These are phyloP conservation scores for Trametes cingulata DNA, from an alignment of 768 basidiomycete species.

Conservation along the genomic window DNA sequence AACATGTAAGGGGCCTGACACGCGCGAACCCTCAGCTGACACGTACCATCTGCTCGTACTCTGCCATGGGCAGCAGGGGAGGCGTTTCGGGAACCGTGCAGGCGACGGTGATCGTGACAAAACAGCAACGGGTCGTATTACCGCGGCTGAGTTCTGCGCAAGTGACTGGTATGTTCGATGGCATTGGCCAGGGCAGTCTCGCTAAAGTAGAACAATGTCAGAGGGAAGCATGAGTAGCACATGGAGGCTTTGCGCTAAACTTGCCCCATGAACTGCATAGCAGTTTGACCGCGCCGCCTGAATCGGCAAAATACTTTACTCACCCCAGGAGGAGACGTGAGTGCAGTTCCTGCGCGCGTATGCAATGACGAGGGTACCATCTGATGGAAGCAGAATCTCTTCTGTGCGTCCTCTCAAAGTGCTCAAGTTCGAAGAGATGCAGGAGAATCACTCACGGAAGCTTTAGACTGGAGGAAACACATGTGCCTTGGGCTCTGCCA, in stretches of 20 bases:
- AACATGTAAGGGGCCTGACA: no score
- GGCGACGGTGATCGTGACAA: background rate
- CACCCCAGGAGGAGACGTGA: background rate
- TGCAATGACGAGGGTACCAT: background rate
- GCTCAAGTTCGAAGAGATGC: no score
- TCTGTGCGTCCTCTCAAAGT: no score
- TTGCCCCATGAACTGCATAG: conserved; percentile 1
- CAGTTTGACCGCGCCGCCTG: conserved; percentile 1
- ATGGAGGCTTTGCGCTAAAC: conserved; percentile 8
- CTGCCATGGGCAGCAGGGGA: background rate
- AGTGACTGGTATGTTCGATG: background rate
- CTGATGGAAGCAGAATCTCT: background rate
- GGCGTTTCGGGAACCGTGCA: background rate
- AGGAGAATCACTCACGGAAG: background rate
- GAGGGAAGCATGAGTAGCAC: conserved; percentile 4
- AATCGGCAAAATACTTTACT: background rate
- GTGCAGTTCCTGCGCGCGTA: background rate
- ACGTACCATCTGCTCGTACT: background rate
- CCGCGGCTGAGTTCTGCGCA: background rate
- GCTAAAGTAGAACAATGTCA: background rate
- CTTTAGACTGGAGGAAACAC: background rate
- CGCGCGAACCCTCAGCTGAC: conserved; percentile 4
- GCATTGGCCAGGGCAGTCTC: background rate
- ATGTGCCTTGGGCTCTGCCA: background rate
- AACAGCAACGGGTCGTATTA: background rate